Percentiles rank a stretch among this genome's conserved stretches.
Conservation (phyloP, 768 basidiomycete species). For the Auriscalpium vulgare region DNA sequence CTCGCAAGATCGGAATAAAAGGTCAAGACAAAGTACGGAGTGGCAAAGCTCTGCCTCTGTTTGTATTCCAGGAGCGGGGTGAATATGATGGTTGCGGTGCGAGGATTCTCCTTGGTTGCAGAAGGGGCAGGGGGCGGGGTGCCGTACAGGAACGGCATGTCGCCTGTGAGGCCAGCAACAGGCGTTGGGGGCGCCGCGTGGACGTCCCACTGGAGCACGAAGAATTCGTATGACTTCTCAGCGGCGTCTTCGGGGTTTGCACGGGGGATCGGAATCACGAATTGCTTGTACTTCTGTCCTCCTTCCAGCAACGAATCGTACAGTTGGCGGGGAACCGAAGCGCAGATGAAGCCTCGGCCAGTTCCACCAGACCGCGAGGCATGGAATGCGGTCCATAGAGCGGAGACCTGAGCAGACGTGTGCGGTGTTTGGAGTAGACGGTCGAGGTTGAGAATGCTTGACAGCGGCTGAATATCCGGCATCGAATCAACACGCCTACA, state of each 20-base stretch:
- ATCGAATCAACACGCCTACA: background rate
- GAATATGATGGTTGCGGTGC: constrained; percentile 74
- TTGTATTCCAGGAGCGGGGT: constrained; percentile 95
- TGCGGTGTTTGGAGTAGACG: constrained; percentile 61
- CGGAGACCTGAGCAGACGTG: constrained; percentile 63
- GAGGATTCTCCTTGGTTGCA: constrained; percentile 33
- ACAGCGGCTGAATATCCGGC: constrained; percentile 53
- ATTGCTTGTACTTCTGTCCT: constrained; percentile 63
- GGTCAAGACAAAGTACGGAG: constrained; percentile 85
- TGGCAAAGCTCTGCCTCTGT: constrained; percentile 71
- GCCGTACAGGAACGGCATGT: constrained; percentile 32
- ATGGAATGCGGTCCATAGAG: constrained; percentile 89
- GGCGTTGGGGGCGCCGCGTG: constrained; percentile 63
- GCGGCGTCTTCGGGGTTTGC: constrained; percentile 23
- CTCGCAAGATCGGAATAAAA: constrained; percentile 84
- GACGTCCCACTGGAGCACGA: constrained; percentile 86
- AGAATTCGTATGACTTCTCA: constrained; percentile 64
- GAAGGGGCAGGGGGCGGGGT: constrained; percentile 14
- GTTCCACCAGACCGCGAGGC: constrained; percentile 71
- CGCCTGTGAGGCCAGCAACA: constrained; percentile 28
- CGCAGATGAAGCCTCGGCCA: constrained; percentile 79
- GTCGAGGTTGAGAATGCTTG: constrained; percentile 70
- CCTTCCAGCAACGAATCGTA: constrained; percentile 64
- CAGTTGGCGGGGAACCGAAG: constrained; percentile 62
- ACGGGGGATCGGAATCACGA: constrained; percentile 77